Evolutionary conservation across 192 early-diverging fungal species (phyloP).

Genomic region (Coemansia guatemalensis): DNA sequence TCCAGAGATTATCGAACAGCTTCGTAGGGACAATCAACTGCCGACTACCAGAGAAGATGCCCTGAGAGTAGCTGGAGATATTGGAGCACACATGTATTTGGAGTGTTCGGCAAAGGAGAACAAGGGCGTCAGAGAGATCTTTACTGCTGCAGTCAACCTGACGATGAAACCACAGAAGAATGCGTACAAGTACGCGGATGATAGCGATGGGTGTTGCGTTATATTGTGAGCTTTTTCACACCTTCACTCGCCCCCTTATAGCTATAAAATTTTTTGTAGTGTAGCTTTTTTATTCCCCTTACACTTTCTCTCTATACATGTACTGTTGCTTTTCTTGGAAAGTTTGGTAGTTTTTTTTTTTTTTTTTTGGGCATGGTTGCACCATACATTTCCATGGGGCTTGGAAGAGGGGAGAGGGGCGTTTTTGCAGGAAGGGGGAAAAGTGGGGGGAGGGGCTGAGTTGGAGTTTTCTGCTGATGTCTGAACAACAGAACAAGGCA

Average conservation of each 20-base stretch:
- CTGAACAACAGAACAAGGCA: no score
- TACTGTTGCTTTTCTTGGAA: slow-evolving; percentile 5
- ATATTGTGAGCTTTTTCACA: slow-evolving; percentile 17
- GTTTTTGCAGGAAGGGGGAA: no score
- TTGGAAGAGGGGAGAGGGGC: no score
- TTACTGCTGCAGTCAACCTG: slow-evolving; percentile 65
- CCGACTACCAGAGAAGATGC: slow-evolving; percentile 60
- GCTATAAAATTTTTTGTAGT: slow-evolving; percentile 2
- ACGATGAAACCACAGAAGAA: slow-evolving; percentile 24
- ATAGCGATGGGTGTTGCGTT: slow-evolving; percentile 31
- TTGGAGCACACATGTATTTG: slow-evolving; percentile 86
- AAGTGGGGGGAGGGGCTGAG: no score
- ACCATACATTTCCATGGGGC: no score
- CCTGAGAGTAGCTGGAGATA: slow-evolving; percentile 71
- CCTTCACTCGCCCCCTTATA: neutral
- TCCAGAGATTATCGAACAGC: slow-evolving; percentile 31
- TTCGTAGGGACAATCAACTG: slow-evolving; percentile 41
- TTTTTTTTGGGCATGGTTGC: neutral
- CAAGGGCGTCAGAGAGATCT: slow-evolving; percentile 82
- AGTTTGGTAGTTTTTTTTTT: neutral
- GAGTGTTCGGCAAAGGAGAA: slow-evolving; percentile 88
- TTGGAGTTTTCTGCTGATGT: no score
- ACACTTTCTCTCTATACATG: neutral
- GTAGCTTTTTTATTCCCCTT: neutral
- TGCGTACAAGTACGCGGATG: neutral